Percentiles rank a stretch among this genome's conserved stretches.
Conservation (phyloP, 306 rosid species). For the Fragaria vesca region DNA sequence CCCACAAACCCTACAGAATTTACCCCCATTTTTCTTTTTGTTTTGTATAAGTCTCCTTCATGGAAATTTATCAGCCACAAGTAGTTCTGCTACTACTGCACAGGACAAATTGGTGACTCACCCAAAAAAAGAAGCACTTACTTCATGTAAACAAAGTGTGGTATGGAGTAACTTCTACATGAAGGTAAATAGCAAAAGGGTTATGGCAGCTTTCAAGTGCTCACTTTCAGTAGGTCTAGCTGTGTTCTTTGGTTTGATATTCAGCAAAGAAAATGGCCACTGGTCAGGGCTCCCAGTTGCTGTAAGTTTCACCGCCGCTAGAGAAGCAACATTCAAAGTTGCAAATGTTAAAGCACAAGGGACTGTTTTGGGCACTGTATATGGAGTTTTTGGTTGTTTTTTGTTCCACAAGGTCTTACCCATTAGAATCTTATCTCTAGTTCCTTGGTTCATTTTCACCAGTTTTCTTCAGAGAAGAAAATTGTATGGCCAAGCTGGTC, state of each 20-base stretch:
- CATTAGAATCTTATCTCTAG: constrained; percentile 47
- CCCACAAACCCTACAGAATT: constrained; percentile 38
- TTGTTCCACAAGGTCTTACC: constrained; percentile 42
- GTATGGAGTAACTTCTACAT: constrained; percentile 20
- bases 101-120: not conserved
- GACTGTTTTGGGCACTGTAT: constrained; percentile 58
- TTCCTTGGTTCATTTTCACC: constrained; percentile 75
- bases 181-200: constrained; percentile 22
- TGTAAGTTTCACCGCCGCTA: constrained; percentile 41
- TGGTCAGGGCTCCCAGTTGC: constrained; percentile 77
- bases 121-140: not conserved
- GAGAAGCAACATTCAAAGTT: constrained; percentile 59
- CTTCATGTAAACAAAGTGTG: constrained; percentile 11
- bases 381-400: constrained; percentile 59
- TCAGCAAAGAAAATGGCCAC: constrained; percentile 50
- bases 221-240: constrained; percentile 60
- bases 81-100: not conserved
- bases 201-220: constrained; percentile 43
- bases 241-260: constrained; percentile 51
- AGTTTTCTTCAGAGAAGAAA: constrained; percentile 55
- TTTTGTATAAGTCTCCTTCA: constrained; percentile 55
- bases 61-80: constrained; percentile 11
- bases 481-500: constrained; percentile 73
- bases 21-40: constrained; percentile 59
- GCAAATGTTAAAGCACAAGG: constrained; percentile 70